Evolutionary conservation across 306 rosid genomes (phyloP).

Genomic region (Gleditsia sinensis): DNA sequence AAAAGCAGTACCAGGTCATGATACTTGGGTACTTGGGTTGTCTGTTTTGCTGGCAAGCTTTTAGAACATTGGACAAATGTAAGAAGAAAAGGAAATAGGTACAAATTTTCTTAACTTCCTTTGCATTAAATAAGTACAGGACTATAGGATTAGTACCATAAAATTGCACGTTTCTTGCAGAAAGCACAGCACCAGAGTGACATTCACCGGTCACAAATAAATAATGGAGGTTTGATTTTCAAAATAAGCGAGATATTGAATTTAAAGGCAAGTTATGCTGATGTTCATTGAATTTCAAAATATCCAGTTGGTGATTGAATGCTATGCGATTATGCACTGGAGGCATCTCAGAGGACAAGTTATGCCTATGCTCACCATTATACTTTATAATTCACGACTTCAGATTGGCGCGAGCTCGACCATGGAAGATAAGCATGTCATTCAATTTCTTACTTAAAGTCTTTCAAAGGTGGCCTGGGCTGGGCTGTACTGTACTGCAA

Average conservation of each 20-base stretch:
- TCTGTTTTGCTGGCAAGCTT: background rate
- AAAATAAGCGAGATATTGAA: too few relatives aligned
- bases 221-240: too few relatives aligned
- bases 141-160: background rate
- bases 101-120: background rate
- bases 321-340: background rate
- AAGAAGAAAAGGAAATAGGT: background rate
- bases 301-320: background rate
- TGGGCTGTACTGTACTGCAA: too few relatives aligned
- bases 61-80: background rate
- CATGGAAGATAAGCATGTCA: background rate
- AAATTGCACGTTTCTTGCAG: background rate
- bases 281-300: too few relatives aligned
- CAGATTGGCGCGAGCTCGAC: background rate
- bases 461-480: too few relatives aligned
- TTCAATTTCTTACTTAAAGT: background rate
- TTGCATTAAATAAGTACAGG: background rate
- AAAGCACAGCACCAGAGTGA: background rate
- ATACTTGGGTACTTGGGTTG: background rate
- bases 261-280: too few relatives aligned
- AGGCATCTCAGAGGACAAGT: background rate
- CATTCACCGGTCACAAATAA: constrained; percentile 5
- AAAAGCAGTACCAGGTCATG: background rate
- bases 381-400: background rate
- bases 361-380: background rate